phyloP scores from a whole-genome alignment of 345 rosid genomes.

The Melastoma malabathricum region DNA sequence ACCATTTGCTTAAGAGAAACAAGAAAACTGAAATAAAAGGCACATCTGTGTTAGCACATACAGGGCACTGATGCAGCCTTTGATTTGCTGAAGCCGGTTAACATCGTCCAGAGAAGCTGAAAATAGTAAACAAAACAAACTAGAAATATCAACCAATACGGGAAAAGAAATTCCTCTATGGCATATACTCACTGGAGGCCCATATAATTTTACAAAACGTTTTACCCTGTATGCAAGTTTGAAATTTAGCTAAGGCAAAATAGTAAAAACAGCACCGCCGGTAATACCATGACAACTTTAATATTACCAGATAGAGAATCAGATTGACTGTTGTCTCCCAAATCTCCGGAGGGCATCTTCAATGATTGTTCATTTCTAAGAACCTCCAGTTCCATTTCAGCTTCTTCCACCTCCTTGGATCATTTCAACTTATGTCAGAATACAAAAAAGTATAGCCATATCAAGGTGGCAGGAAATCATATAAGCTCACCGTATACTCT shows the following conservation, averaged over 20 bases:
- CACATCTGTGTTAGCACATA: slow-evolving; percentile 12
- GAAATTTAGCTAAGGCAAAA: too few species aligned
- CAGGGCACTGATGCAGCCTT: slow-evolving; percentile 46
- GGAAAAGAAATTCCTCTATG: neutral
- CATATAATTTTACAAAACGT: too few species aligned
- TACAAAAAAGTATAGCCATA: slow-evolving; percentile 5
- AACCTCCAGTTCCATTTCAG: slow-evolving; percentile 57
- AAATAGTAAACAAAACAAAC: slow-evolving; percentile 6
- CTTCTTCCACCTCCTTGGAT: slow-evolving; percentile 59
- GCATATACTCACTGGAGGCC: too few species aligned
- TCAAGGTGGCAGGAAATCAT: slow-evolving; percentile 1
- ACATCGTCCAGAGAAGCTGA: slow-evolving; percentile 35
- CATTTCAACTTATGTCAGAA: neutral
- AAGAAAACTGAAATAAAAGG: too few species aligned
- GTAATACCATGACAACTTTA: neutral
- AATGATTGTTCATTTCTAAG: slow-evolving; percentile 30
- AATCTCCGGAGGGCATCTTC: slow-evolving; percentile 19
- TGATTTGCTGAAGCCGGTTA: slow-evolving; percentile 55
- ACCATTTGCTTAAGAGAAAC: too few species aligned
- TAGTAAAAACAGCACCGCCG: neutral
- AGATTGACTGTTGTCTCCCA: slow-evolving; percentile 19
- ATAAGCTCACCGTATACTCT: slow-evolving; percentile 38
- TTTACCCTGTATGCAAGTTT: too few species aligned
- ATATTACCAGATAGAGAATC: slow-evolving; percentile 21
- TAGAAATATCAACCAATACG: neutral